Conservation (phyloP, 169 alveolate genomes). For the Plasmodium falciparum region DNA sequence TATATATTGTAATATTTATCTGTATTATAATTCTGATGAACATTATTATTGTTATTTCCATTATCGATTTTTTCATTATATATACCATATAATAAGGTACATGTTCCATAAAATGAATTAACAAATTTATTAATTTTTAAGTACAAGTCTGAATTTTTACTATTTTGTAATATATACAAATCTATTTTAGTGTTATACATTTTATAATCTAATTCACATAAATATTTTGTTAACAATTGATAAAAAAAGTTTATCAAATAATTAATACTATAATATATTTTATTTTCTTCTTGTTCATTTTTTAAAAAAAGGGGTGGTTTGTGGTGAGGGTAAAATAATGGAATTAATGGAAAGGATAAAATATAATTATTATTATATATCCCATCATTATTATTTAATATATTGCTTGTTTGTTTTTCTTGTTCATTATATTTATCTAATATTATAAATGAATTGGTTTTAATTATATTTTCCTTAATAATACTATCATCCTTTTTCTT, state of each 20-base stretch:
- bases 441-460: no score
- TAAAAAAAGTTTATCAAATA: constrained; percentile 40
- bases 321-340: no score
- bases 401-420: not conserved
- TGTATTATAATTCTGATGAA: not conserved
- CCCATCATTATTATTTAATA: not conserved
- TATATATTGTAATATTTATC: not conserved
- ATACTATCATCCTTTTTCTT: no score
- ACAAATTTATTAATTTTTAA: constrained; percentile 21
- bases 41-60: not conserved
- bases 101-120: constrained; percentile 42
- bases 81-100: constrained; percentile 10
- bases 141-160: constrained; percentile 31
- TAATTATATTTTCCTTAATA: no score
- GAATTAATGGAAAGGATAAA: no score
- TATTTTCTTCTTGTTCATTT: constrained; percentile 6
- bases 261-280: constrained; percentile 8
- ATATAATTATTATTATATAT: no score
- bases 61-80: not conserved
- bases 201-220: constrained; percentile 57
- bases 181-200: constrained; percentile 23
- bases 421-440: no score
- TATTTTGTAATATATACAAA: constrained; percentile 12
- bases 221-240: constrained; percentile 34
- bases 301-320: no score